phyloP scores from a whole-genome alignment of 805 yeast genomes.

The Yarrowia hollandica region DNA sequence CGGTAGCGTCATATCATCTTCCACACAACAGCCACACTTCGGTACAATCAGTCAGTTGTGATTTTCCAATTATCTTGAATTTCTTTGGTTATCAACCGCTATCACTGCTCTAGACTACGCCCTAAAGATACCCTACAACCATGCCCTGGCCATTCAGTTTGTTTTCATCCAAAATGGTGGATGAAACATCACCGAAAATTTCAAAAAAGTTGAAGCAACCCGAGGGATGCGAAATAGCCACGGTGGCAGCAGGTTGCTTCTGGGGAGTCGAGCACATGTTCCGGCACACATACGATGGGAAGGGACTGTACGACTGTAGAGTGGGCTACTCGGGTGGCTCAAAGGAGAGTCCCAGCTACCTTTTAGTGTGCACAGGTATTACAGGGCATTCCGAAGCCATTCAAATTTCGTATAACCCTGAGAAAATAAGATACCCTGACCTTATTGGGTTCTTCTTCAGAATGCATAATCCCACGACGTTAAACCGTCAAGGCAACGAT shows the following conservation, averaged over 20 bases:
- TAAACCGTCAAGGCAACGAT: conserved; percentile 84
- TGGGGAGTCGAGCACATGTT: conserved; percentile 73
- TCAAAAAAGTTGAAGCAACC: conserved; percentile 42
- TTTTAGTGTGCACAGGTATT: conserved; percentile 69
- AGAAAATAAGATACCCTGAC: conserved; percentile 54
- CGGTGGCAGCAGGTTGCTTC: conserved; percentile 60
- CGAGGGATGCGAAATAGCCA: conserved; percentile 54
- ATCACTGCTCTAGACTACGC: no score
- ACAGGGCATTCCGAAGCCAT: conserved; percentile 78
- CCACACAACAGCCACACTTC: no score
- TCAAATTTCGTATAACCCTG: conserved; percentile 80
- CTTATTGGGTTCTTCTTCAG: conserved; percentile 80
- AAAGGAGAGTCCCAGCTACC: conserved; percentile 57
- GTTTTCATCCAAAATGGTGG: conserved; percentile 12
- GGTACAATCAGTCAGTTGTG: no score
- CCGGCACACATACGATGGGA: conserved; percentile 61
- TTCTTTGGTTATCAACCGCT: background rate
- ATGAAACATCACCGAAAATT: background rate
- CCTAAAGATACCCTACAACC: no score
- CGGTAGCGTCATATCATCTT: no score
- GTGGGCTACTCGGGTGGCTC: conserved; percentile 92
- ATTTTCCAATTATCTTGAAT: no score
- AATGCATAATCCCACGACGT: conserved; percentile 91
- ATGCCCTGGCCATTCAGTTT: background rate
- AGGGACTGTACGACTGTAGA: conserved; percentile 68